Conservation (phyloP, 2,329 filamentous ascomycete genomes). For the Monilinia vaccinii-corymbosi region DNA sequence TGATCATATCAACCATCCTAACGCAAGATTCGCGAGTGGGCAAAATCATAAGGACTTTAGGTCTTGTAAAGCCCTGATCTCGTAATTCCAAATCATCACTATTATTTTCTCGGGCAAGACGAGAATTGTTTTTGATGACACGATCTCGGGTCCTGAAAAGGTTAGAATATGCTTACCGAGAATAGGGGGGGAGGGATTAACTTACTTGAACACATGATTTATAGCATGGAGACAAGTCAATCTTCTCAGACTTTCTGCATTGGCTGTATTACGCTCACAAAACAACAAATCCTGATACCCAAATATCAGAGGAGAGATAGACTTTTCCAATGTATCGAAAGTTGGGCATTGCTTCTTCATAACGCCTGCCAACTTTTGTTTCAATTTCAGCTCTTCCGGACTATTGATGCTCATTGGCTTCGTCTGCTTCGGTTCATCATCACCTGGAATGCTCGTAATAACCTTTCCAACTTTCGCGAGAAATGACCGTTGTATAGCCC, state of each 20-base stretch:
- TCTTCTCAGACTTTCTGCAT: constrained; percentile 59
- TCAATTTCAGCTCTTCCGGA: constrained; percentile 50
- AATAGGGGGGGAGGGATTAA: constrained; percentile 4
- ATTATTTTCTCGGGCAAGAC: constrained; percentile 57
- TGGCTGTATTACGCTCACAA: constrained; percentile 59
- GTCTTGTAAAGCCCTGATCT: constrained; percentile 92
- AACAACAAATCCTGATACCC: constrained; percentile 75
- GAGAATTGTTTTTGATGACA: constrained; percentile 86
- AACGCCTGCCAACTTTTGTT: constrained; percentile 55
- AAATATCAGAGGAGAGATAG: constrained; percentile 64
- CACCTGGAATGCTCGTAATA: constrained; percentile 39
- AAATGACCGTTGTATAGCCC: constrained; percentile 38
- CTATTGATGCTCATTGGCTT: constrained; percentile 22
- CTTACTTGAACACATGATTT: constrained; percentile 83
- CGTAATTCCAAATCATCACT: constrained; percentile 63
- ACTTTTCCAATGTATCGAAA: constrained; percentile 54
- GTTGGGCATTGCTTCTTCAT: constrained; percentile 43
- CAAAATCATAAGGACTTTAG: constrained; percentile 83
- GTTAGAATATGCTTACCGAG: constrained; percentile 12
- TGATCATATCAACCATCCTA: constrained; percentile 67
- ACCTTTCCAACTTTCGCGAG: constrained; percentile 39
- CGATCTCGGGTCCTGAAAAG: constrained; percentile 64
- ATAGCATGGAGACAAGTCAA: constrained; percentile 74
- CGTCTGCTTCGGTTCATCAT: constrained; percentile 28
- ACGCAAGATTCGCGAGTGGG: constrained; percentile 84